A percentile compares a stretch with the other conserved stretches of the same genome.
Evolutionary conservation across 2,329 filamentous ascomycete species (phyloP).

Genomic region (Coniella lustricola): DNA sequence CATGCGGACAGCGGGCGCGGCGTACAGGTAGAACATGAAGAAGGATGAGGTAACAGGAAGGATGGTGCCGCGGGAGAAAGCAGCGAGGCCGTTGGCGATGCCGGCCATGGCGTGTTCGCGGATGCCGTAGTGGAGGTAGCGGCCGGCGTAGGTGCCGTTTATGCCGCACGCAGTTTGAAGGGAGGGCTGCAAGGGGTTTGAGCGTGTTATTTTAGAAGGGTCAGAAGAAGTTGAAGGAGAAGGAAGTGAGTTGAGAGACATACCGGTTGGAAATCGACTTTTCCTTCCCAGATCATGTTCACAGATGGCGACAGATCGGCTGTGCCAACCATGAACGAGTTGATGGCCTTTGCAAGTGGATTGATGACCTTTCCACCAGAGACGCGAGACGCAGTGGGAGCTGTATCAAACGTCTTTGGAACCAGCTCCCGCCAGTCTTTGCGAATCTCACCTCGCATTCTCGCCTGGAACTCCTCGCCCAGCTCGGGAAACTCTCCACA

Average conservation of each 20-base stretch:
- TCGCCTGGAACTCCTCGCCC: slow-evolving; percentile 35
- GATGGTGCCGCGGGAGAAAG: slow-evolving; percentile 42
- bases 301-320: slow-evolving; percentile 41
- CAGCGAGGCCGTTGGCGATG: slow-evolving; percentile 52
- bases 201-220: neutral
- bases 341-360: slow-evolving; percentile 33
- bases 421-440: slow-evolving; percentile 43
- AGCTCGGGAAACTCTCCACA: slow-evolving; percentile 20
- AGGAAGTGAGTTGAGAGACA: slow-evolving; percentile 15
- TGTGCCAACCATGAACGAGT: slow-evolving; percentile 39
- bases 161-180: slow-evolving; percentile 19
- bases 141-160: slow-evolving; percentile 42
- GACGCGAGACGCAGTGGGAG: slow-evolving; percentile 41
- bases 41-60: slow-evolving; percentile 48
- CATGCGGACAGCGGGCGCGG: slow-evolving; percentile 47
- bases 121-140: slow-evolving; percentile 54
- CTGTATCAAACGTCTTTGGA: slow-evolving; percentile 40
- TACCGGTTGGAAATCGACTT: slow-evolving; percentile 44
- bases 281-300: slow-evolving; percentile 43
- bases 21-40: slow-evolving; percentile 49
- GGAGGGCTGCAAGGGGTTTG: slow-evolving; percentile 13
- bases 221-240: neutral
- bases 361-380: slow-evolving; percentile 43
- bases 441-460: slow-evolving; percentile 41
- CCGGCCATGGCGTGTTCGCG: slow-evolving; percentile 56